phyloP scores from a whole-genome alignment of 2,329 filamentous ascomycete species.

The Microdochium bolleyi region DNA sequence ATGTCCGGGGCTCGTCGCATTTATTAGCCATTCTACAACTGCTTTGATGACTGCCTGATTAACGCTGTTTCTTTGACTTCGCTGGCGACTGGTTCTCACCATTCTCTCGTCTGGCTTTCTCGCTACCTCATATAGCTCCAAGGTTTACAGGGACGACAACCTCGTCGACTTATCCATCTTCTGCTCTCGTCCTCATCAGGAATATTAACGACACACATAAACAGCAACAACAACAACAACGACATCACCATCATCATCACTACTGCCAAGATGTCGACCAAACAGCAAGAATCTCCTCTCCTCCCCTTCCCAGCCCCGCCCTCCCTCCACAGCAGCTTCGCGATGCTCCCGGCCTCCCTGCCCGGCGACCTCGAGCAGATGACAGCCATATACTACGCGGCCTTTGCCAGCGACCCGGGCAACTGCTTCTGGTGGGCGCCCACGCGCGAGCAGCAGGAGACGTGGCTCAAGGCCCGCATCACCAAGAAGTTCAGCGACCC shows the following conservation, averaged over 20 bases:
- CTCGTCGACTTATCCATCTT: too few species aligned
- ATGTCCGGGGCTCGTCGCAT: too few species aligned
- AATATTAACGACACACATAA: background rate
- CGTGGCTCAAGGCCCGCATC: slow-evolving; percentile 21
- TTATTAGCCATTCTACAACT: too few species aligned
- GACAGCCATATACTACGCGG: slow-evolving; percentile 15
- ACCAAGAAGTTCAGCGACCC: slow-evolving; percentile 16
- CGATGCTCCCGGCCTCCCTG: slow-evolving; percentile 13
- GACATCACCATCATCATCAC: background rate
- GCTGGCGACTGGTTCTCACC: too few species aligned
- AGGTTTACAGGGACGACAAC: too few species aligned
- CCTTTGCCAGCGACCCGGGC: slow-evolving; percentile 12
- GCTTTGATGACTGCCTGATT: too few species aligned
- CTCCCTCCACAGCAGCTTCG: slow-evolving; percentile 13
- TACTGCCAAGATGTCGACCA: background rate
- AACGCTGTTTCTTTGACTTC: too few species aligned
- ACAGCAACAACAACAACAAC: background rate
- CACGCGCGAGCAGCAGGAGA: slow-evolving; percentile 10
- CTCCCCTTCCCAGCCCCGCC: slow-evolving; percentile 15
- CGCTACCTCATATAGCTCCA: too few species aligned
- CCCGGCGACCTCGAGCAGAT: slow-evolving; percentile 18
- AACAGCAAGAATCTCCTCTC: background rate
- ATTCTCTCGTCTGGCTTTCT: too few species aligned
- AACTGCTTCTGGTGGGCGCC: slow-evolving; percentile 21
- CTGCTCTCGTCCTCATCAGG: too few species aligned